These are phyloP conservation scores for Carallia brachiata DNA, from an alignment of 345 rosid genomes.

Conservation along the genomic window DNA sequence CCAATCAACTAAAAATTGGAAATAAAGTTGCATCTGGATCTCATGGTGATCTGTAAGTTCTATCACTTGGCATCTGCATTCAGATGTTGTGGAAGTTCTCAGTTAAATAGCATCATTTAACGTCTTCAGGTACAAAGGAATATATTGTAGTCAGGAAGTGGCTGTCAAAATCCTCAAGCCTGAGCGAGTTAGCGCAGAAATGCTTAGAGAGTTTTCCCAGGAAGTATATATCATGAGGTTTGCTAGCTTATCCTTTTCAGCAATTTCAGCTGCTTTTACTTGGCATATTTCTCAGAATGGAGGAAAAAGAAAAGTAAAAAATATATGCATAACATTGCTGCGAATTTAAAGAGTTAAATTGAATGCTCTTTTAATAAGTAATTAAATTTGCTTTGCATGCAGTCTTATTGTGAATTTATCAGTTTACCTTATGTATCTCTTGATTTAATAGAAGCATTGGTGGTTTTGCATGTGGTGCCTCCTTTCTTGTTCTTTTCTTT, in stretches of 20 bases:
- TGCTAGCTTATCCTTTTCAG: conserved; percentile 21
- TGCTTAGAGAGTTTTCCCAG: conserved; percentile 85
- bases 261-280: not conserved
- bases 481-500: no score
- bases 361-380: not conserved
- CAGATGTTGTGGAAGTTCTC: conserved; percentile 5
- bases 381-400: conserved; percentile 2
- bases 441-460: not conserved
- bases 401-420: not conserved
- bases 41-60: conserved; percentile 80
- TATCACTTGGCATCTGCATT: conserved; percentile 11
- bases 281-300: not conserved
- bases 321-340: no score
- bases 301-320: not conserved
- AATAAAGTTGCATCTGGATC: conserved; percentile 88
- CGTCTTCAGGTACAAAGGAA: conserved; percentile 67
- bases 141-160: conserved; percentile 92
- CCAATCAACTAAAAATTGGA: conserved; percentile 64
- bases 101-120: conserved; percentile 15
- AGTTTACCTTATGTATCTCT: not conserved
- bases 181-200: conserved; percentile 69
- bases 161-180: conserved; percentile 90
- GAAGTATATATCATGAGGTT: conserved; percentile 98
- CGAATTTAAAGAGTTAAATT: no score
- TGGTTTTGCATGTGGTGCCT: not conserved